phyloP scores from a whole-genome alignment of 2,329 filamentous ascomycete genomes.

The Tothia fuscella region DNA sequence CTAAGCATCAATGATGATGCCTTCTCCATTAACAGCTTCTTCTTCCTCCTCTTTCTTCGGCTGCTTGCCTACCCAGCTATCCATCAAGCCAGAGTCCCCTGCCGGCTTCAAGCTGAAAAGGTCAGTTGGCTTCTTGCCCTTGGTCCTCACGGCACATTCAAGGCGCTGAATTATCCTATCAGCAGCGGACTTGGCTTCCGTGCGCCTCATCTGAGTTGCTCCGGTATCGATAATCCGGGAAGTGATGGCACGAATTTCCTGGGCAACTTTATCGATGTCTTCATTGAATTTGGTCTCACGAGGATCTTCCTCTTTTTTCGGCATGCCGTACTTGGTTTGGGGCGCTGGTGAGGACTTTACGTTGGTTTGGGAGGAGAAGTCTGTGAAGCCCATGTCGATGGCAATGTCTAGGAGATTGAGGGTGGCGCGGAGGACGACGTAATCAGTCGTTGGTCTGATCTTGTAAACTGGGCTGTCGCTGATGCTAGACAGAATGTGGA shows the following conservation, averaged over 20 bases:
- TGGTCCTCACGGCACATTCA: constrained; percentile 56
- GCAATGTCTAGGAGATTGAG: constrained; percentile 61
- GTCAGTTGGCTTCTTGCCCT: constrained; percentile 23
- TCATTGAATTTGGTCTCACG: constrained; percentile 51
- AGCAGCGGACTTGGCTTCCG: constrained; percentile 64
- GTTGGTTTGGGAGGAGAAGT: constrained; percentile 13
- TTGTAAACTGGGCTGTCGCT: constrained; percentile 34
- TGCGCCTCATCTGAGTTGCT: constrained; percentile 57
- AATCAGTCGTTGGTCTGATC: constrained; percentile 50
- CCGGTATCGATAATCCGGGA: constrained; percentile 61
- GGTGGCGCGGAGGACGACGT: constrained; percentile 52
- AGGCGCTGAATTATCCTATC: constrained; percentile 67
- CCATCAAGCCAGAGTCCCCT: too few species aligned
- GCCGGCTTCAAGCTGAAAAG: too few species aligned
- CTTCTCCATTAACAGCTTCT: too few species aligned
- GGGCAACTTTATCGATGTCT: constrained; percentile 55
- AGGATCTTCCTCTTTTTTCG: constrained; percentile 6
- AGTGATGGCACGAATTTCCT: constrained; percentile 43
- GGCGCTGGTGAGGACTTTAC: too few species aligned
- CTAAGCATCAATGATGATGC: too few species aligned
- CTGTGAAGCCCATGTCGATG: constrained; percentile 50
- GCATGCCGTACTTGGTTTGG: constrained; percentile 9
- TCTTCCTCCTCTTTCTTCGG: too few species aligned
- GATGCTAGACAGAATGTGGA: constrained; percentile 20
- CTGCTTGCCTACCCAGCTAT: too few species aligned